phyloP scores from a whole-genome alignment of 2,329 filamentous ascomycete species.

The Escovopsis sp. region DNA sequence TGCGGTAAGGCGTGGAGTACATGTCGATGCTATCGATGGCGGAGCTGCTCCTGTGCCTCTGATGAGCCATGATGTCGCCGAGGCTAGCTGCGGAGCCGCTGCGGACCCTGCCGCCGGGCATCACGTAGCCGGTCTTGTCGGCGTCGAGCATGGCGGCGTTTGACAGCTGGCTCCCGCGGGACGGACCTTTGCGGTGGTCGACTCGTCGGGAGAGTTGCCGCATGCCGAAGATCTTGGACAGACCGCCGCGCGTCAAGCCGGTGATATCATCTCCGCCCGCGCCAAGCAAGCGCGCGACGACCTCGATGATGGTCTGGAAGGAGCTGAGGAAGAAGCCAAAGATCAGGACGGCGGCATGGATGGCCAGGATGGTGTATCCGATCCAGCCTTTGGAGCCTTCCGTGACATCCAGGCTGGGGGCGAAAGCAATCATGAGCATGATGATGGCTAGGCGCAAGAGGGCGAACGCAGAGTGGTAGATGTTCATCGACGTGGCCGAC shows the following conservation, averaged over 20 bases:
- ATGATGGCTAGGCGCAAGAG: slow-evolving; percentile 61
- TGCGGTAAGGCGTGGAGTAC: slow-evolving; percentile 29
- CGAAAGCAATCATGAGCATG: slow-evolving; percentile 67
- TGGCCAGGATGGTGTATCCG: slow-evolving; percentile 75
- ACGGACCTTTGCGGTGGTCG: slow-evolving; percentile 46
- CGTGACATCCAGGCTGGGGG: slow-evolving; percentile 64
- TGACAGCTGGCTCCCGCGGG: slow-evolving; percentile 69
- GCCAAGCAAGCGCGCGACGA: slow-evolving; percentile 66
- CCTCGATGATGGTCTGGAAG: slow-evolving; percentile 78
- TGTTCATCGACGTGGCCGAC: slow-evolving; percentile 89
- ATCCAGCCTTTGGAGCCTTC: slow-evolving; percentile 85
- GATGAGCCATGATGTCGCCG: slow-evolving; percentile 29
- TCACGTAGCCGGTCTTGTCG: slow-evolving; percentile 46
- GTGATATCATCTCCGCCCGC: slow-evolving; percentile 62
- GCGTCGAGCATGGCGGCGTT: slow-evolving; percentile 65
- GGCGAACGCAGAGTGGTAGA: slow-evolving; percentile 80
- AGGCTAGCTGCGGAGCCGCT: slow-evolving; percentile 49
- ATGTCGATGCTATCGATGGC: slow-evolving; percentile 37
- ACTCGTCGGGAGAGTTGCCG: slow-evolving; percentile 68
- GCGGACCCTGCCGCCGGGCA: slow-evolving; percentile 38
- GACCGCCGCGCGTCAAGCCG: slow-evolving; percentile 61
- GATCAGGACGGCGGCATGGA: slow-evolving; percentile 73
- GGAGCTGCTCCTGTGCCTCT: slow-evolving; percentile 38
- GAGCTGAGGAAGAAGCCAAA: slow-evolving; percentile 92
- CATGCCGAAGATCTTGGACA: slow-evolving; percentile 84